phyloP scores from a whole-genome alignment of 2,329 filamentous ascomycete genomes.

The Fusarium sp. region DNA sequence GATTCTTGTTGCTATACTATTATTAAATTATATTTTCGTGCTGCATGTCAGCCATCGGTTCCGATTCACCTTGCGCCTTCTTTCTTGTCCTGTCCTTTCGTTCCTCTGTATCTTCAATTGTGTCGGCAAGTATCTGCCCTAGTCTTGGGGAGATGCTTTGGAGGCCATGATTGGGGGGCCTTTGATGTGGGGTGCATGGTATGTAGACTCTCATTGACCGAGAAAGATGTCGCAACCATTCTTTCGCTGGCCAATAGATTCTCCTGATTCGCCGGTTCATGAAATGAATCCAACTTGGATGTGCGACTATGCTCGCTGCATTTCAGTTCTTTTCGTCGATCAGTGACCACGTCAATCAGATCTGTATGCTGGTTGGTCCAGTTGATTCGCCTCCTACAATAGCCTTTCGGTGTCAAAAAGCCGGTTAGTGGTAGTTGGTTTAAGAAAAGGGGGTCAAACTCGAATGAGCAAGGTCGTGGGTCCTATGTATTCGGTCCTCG shows the following conservation, averaged over 20 bases:
- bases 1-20: conserved; percentile 29
- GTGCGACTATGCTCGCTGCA: too few species aligned
- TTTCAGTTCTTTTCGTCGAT: too few species aligned
- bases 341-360: too few species aligned
- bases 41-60: conserved; percentile 1
- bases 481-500: not conserved
- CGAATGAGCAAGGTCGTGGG: not conserved
- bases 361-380: too few species aligned
- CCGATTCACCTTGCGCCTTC: not conserved
- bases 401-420: too few species aligned
- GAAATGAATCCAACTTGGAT: too few species aligned
- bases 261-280: too few species aligned
- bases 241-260: not conserved
- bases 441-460: too few species aligned
- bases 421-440: too few species aligned
- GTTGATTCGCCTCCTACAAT: too few species aligned
- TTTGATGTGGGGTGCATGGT: conserved; percentile 3
- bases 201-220: conserved; percentile 9
- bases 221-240: not conserved
- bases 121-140: not conserved
- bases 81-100: not conserved
- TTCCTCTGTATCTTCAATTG: not conserved
- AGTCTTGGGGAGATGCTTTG: conserved; percentile 9
- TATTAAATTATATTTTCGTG: conserved; percentile 7
- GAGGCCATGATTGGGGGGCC: not conserved